Conservation (phyloP, 495 filamentous ascomycete genomes). For the Lindgomyces ingoldianus region DNA sequence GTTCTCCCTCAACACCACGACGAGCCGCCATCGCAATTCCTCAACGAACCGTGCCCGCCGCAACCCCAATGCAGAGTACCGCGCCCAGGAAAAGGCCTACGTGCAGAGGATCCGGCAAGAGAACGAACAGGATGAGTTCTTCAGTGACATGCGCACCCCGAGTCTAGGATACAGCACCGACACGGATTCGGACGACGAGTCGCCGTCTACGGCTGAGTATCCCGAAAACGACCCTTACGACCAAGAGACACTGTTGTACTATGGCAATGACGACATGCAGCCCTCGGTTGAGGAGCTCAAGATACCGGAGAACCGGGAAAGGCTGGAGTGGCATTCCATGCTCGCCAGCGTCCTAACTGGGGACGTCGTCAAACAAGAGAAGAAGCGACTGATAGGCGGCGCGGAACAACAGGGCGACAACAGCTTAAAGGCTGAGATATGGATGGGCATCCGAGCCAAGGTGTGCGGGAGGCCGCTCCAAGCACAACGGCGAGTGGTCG, state of each 20-base stretch:
- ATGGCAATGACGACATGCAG: conserved; percentile 80
- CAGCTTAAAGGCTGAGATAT: conserved; percentile 78
- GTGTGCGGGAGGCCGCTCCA: conserved; percentile 79
- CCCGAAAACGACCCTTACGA: conserved; percentile 85
- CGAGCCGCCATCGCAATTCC: conserved; percentile 38
- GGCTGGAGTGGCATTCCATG: conserved; percentile 98
- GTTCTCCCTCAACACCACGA: conserved; percentile 42
- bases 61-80: conserved; percentile 78
- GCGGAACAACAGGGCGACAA: conserved; percentile 72
- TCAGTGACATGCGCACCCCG: conserved; percentile 66
- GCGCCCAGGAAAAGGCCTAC: conserved; percentile 79
- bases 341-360: conserved; percentile 91
- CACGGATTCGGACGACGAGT: conserved; percentile 87
- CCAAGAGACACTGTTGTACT: conserved; percentile 88
- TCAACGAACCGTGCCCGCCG: conserved; percentile 38
- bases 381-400: conserved; percentile 86
- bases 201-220: conserved; percentile 78
- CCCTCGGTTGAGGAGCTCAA: conserved; percentile 86
- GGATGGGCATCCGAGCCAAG: conserved; percentile 82
- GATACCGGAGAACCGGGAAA: conserved; percentile 83
- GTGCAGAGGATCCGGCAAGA: conserved; percentile 75
- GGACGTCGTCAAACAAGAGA: conserved; percentile 96
- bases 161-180: conserved; percentile 67
- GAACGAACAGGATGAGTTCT: conserved; percentile 68
- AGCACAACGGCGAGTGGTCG: conserved; percentile 78